phyloP scores from a whole-genome alignment of 768 basidiomycete genomes.

The Leccinellum rugosiceps region DNA sequence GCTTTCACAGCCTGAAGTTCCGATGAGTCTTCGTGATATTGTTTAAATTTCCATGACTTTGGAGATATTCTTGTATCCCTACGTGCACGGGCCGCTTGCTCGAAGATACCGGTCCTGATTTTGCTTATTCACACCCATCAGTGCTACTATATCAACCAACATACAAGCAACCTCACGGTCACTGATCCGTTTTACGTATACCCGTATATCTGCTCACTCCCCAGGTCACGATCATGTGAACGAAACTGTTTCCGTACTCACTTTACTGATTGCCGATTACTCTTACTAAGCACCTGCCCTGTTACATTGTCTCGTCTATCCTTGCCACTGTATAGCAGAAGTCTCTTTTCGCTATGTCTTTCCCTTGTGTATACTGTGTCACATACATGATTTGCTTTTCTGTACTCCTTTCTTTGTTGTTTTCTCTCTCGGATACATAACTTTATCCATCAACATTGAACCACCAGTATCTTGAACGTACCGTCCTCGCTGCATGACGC shows the following conservation, averaged over 20 bases:
- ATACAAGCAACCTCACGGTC: conserved; percentile 37
- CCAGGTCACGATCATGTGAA: conserved; percentile 27
- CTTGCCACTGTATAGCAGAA: conserved; percentile 70
- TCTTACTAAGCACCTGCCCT: conserved; percentile 35
- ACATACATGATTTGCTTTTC: conserved; percentile 19
- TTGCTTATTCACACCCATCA: conserved; percentile 35
- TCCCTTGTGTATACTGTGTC: conserved; percentile 25
- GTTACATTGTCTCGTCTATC: conserved; percentile 29
- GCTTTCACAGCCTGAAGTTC: conserved; percentile 75
- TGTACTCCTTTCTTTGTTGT: not conserved
- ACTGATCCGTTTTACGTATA: conserved; percentile 50
- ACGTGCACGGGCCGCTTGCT: conserved; percentile 48
- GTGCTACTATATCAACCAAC: conserved; percentile 47
- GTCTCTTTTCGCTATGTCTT: conserved; percentile 19
- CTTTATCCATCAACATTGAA: conserved; percentile 53
- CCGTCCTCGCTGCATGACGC: conserved; percentile 94
- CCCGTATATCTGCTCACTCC: conserved; percentile 55
- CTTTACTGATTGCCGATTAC: conserved; percentile 22
- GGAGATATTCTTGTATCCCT: conserved; percentile 76
- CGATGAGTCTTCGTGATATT: conserved; percentile 85
- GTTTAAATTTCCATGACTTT: conserved; percentile 52
- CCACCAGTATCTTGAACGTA: conserved; percentile 73
- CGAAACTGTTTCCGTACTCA: conserved; percentile 65
- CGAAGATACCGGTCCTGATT: conserved; percentile 29
- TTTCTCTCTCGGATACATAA: conserved; percentile 30